Conservation (phyloP, 139 green algal genomes). For the Coelastrella sp. region DNA sequence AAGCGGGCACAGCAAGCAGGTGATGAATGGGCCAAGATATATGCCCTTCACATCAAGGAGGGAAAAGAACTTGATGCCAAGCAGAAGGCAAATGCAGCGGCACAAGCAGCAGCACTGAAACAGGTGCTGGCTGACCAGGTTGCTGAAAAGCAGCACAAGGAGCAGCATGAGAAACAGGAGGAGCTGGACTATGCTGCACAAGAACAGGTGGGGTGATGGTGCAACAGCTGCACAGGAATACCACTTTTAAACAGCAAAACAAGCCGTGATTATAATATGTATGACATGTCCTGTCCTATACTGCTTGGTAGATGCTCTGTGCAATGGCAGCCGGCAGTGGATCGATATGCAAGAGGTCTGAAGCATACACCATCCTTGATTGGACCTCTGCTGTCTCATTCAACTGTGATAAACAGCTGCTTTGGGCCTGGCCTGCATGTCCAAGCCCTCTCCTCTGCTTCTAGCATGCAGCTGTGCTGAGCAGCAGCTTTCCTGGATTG, state of each 20-base stretch:
- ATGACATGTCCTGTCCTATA: too few relatives aligned
- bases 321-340: too few relatives aligned
- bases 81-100: conserved; percentile 18
- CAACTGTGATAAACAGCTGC: too few relatives aligned
- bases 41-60: conserved; percentile 52
- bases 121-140: conserved; percentile 40
- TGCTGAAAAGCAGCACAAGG: conserved; percentile 24
- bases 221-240: neutral
- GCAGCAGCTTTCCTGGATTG: neutral
- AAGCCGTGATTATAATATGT: neutral
- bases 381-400: too few relatives aligned
- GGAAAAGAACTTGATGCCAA: conserved; percentile 33
- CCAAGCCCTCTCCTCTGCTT: neutral
- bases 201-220: conserved; percentile 27
- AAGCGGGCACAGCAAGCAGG: conserved; percentile 53
- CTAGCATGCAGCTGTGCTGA: neutral
- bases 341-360: too few relatives aligned
- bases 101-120: conserved; percentile 23
- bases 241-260: neutral
- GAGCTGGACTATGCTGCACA: conserved; percentile 48
- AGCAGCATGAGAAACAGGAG: conserved; percentile 46
- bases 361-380: too few relatives aligned
- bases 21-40: conserved; percentile 67
- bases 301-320: too few relatives aligned
- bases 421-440: too few relatives aligned